Conservation (phyloP, 352 stramenopile species). For the Blastocystis sp. region DNA sequence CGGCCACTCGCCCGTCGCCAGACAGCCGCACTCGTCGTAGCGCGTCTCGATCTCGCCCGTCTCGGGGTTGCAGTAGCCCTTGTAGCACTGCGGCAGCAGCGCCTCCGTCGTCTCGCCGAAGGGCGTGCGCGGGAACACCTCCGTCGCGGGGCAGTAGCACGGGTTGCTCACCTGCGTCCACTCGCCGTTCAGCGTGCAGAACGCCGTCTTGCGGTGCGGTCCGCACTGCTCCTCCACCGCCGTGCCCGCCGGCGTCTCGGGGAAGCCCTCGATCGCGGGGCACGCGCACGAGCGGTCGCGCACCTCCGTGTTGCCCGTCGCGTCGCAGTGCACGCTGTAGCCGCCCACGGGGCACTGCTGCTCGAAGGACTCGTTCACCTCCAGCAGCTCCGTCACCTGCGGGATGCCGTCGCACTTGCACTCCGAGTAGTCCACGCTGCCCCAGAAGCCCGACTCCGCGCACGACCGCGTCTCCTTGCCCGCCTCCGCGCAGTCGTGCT, state of each 20-base stretch:
- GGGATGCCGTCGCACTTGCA: not conserved
- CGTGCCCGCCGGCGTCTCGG: constrained; percentile 1
- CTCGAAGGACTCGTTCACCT: not conserved
- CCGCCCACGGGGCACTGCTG: not conserved
- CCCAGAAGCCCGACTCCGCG: not conserved
- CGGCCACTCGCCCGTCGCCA: not conserved
- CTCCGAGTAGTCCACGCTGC: not conserved
- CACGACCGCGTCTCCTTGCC: not conserved
- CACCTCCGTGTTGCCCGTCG: not conserved
- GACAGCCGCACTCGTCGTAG: not conserved
- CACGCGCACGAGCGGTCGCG: not conserved
- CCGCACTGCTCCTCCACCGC: not conserved
- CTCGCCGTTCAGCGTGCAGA: not conserved
- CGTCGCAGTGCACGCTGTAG: not conserved
- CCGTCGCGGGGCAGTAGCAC: constrained; percentile 2
- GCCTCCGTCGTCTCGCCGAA: constrained; percentile 2
- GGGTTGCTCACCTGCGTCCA: not conserved
- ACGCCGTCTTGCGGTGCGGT: not conserved
- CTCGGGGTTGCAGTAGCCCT: constrained; percentile 24
- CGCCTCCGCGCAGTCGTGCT: not conserved
- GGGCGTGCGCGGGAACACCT: not conserved
- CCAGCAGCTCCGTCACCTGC: not conserved
- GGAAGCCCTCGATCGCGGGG: not conserved
- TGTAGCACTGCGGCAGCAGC: constrained; percentile 2
- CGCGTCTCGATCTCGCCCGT: not conserved